Evolutionary conservation across 805 yeast species (phyloP).

Genomic region (Ogataea naganishii): DNA sequence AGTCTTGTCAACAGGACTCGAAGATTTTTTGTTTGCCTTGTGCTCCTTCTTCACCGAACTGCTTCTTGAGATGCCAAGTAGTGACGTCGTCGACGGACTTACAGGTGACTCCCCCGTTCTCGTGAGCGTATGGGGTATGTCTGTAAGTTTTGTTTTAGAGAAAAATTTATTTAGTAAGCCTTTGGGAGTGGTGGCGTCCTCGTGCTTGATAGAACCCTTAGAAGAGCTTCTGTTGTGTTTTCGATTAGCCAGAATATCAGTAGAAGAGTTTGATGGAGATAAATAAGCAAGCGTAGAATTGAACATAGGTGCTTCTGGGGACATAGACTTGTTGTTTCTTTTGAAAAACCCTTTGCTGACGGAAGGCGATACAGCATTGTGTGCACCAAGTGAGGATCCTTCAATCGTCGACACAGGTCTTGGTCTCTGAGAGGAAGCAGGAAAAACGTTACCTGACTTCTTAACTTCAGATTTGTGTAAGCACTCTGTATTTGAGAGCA

Average conservation of each 20-base stretch:
- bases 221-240: constrained; percentile 19
- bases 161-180: constrained; percentile 23
- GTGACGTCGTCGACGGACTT: constrained; percentile 16
- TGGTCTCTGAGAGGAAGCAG: too few relatives aligned
- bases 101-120: constrained; percentile 16
- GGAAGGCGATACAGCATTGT: constrained; percentile 27
- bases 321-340: constrained; percentile 55
- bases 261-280: constrained; percentile 3
- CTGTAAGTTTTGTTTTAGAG: constrained; percentile 14
- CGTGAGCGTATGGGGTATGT: constrained; percentile 3
- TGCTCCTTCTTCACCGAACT: too few relatives aligned
- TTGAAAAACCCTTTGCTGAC: constrained; percentile 43
- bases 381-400: constrained; percentile 13
- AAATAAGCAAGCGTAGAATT: constrained; percentile 11
- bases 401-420: constrained; percentile 32
- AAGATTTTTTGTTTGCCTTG: too few relatives aligned
- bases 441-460: too few relatives aligned
- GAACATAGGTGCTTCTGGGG: constrained; percentile 44
- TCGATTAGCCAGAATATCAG: constrained; percentile 7
- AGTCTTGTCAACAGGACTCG: too few relatives aligned
- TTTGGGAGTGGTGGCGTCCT: constrained; percentile 19
- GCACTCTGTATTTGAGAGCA: constrained; percentile 6
- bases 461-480: too few relatives aligned
- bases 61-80: too few relatives aligned
- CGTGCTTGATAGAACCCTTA: constrained; percentile 14